phyloP scores from a whole-genome alignment of 2,329 filamentous ascomycete genomes.

The Aspergillus bombycis region DNA sequence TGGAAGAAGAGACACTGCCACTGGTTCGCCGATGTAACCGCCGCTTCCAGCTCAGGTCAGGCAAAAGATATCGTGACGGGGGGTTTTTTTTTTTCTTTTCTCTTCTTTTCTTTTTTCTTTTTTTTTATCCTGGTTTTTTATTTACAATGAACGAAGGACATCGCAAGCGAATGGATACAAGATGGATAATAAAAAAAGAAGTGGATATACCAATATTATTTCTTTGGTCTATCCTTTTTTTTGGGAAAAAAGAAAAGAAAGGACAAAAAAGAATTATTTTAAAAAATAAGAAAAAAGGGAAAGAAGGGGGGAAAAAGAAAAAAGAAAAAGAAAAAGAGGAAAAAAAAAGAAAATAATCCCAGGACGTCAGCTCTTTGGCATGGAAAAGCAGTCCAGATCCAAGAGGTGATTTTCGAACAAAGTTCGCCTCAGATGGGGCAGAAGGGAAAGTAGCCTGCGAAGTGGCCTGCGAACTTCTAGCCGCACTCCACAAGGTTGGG shows the following conservation, averaged over 20 bases:
- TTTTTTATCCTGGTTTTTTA: constrained; percentile 14
- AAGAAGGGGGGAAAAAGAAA: constrained; percentile 12
- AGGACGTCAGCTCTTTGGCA: constrained; percentile 20
- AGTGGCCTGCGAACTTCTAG: constrained; percentile 17
- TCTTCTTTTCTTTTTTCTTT: background rate
- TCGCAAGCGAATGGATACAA: constrained; percentile 21
- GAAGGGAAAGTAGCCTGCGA: constrained; percentile 12
- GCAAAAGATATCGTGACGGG: constrained; percentile 20
- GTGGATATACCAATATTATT: background rate
- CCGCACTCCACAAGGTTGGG: constrained; percentile 18
- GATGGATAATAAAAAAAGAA: background rate
- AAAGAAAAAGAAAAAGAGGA: background rate
- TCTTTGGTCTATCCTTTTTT: background rate
- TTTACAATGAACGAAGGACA: constrained; percentile 24
- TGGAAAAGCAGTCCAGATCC: constrained; percentile 18
- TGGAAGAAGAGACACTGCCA: constrained; percentile 13
- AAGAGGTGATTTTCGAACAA: constrained; percentile 9
- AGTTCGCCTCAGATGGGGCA: constrained; percentile 20
- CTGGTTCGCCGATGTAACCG: constrained; percentile 27
- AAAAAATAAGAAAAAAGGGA: constrained; percentile 11
- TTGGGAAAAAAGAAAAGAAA: background rate
- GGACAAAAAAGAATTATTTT: background rate
- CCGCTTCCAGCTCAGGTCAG: constrained; percentile 22
- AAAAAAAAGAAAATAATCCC: constrained; percentile 10
- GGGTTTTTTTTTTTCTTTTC: constrained; percentile 4